Evolutionary conservation across 176 grass and related monocot species (phyloP), one percentile per base, ranked within the genome.

Genomic region (Phoenix dactylifera): DNA sequence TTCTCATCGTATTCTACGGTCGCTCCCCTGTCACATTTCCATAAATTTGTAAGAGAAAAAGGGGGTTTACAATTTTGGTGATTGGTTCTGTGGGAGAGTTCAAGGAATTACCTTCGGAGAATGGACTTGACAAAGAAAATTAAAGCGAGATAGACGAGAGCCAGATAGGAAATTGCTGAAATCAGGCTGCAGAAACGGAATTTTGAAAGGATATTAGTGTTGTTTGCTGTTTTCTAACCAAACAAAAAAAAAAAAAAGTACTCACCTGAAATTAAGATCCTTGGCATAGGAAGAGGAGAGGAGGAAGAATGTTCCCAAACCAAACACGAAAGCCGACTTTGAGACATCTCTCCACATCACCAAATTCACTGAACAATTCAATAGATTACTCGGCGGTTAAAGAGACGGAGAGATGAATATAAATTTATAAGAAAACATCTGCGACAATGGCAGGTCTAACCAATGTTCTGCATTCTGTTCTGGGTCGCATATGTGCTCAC

Each of bases 261-360:
- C 66, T 78, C 68, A 89, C 94, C 76, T 92, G 74, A 89, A 93
- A 69, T 86, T 89, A 30, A 98, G 54, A 78, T 93, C 88, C 59
- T 86, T 89, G 62, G 84, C 74, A 54, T 86, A 98, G 15, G 84
- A 98, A 62, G 81, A 89, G 57, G 88, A 92, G 50, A 98, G 63
- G 23, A 98, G 74, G 49, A 83, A 80, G 62, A 98, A 98, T 58
- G 87, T 93, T 57, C 93, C 94, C 17, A 83, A 74, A 22, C 94
- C 94, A 74, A 98, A 98, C 12, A 98, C 82, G 59, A 98, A 79
- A 48, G 94, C 77, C 1, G 94, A 86, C 54, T 88, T 98, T 18
- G 94, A 89, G 65, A 86, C 84, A 58, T 98, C 84, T 66, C 76
- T 92, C 94, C 94, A 98, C 94, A 98, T 98, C 28, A 92, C 79